These are phyloP conservation scores for Noccaea caerulescens DNA, from an alignment of 345 rosid species.

Conservation along the genomic window DNA sequence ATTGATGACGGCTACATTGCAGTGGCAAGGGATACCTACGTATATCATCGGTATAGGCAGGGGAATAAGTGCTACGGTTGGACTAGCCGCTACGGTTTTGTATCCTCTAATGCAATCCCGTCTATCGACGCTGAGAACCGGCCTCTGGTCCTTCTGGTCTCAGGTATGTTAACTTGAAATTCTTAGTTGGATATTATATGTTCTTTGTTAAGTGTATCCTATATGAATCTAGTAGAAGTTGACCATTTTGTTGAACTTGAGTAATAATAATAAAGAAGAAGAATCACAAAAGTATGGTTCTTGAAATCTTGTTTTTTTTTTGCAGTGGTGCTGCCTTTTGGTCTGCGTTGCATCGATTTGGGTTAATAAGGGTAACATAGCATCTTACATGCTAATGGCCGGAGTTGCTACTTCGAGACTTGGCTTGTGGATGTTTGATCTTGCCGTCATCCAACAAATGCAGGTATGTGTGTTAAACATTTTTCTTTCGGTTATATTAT, in stretches of 20 bases:
- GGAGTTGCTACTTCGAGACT: slow-evolving; percentile 89
- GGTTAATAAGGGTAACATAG: slow-evolving; percentile 49
- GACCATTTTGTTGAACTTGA: slow-evolving; percentile 13
- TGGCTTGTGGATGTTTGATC: slow-evolving; percentile 94
- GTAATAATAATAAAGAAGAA: not conserved
- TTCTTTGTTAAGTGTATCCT: not conserved
- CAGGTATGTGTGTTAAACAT: slow-evolving; percentile 57
- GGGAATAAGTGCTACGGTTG: slow-evolving; percentile 76
- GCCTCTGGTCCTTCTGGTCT: slow-evolving; percentile 90
- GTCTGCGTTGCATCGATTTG: slow-evolving; percentile 74
- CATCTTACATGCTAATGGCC: slow-evolving; percentile 80
- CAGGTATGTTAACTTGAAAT: slow-evolving; percentile 55
- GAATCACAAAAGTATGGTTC: not conserved
- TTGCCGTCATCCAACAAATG: slow-evolving; percentile 88
- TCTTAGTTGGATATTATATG: not conserved
- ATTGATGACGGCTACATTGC: slow-evolving; percentile 85
- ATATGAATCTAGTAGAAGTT: not conserved
- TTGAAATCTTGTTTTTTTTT: not conserved
- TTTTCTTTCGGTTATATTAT: not conserved
- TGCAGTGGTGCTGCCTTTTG: slow-evolving; percentile 74
- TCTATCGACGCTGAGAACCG: slow-evolving; percentile 68
- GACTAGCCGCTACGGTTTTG: slow-evolving; percentile 71
- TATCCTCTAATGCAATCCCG: slow-evolving; percentile 74
- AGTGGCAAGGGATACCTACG: slow-evolving; percentile 82
- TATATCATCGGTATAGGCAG: slow-evolving; percentile 77